Conservation (phyloP, 768 basidiomycete genomes). For the Austroboletus eburneus region DNA sequence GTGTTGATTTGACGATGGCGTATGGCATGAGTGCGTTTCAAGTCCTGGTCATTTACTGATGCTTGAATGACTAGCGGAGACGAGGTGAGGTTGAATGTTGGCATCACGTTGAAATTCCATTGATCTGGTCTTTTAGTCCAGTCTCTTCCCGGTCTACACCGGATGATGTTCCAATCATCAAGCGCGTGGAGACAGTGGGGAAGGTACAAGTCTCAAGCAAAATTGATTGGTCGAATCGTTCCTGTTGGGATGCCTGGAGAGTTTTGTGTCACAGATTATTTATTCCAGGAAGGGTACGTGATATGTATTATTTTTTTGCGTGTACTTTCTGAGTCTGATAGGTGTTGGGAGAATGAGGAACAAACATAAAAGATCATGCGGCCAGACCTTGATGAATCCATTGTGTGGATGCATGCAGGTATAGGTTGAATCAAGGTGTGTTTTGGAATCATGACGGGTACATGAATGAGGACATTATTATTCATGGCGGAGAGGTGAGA, state of each 20-base stretch:
- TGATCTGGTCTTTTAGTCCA: constrained; percentile 44
- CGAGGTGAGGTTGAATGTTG: constrained; percentile 44
- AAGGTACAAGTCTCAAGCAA: constrained; percentile 75
- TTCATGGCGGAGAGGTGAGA: too few relatives aligned
- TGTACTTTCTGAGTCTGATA: constrained; percentile 24
- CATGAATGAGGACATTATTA: too few relatives aligned
- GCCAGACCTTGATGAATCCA: constrained; percentile 44
- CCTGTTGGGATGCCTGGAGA: constrained; percentile 76
- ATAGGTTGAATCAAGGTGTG: constrained; percentile 76
- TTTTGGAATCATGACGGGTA: too few relatives aligned
- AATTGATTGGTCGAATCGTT: constrained; percentile 57
- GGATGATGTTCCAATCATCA: constrained; percentile 61
- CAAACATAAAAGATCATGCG: constrained; percentile 62
- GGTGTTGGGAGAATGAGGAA: constrained; percentile 73
- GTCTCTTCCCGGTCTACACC: constrained; percentile 80
- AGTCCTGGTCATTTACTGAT: background rate
- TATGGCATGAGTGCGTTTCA: constrained; percentile 79
- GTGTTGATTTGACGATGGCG: constrained; percentile 67
- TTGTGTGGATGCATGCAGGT: constrained; percentile 79
- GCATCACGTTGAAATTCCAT: background rate
- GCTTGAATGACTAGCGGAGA: constrained; percentile 51
- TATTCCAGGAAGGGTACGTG: constrained; percentile 71
- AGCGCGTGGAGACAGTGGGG: constrained; percentile 82
- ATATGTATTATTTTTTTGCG: background rate
- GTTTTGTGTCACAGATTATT: constrained; percentile 68